A percentile compares a stretch with the other conserved stretches of the same genome.
These are phyloP conservation scores for Mortierella sp. DNA, from an alignment of 371 early-diverging fungal genomes.

Conservation along the genomic window DNA sequence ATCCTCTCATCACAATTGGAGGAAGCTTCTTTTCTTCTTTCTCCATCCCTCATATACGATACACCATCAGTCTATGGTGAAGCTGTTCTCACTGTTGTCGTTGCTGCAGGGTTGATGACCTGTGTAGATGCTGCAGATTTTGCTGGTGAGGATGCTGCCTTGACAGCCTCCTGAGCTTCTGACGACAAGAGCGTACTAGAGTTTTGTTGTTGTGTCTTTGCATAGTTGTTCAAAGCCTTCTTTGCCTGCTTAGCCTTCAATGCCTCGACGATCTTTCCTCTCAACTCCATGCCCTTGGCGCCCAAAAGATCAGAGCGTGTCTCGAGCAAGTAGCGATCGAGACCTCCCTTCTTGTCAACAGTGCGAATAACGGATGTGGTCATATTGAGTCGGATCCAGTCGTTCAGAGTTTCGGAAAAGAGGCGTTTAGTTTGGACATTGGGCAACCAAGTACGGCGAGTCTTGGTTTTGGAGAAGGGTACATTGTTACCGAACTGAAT, in stretches of 20 bases:
- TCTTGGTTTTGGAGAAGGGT: slow-evolving; percentile 83
- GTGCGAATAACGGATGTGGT: slow-evolving; percentile 82
- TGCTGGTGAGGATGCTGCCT: slow-evolving; percentile 2
- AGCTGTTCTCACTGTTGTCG: slow-evolving; percentile 12
- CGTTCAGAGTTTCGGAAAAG: slow-evolving; percentile 75
- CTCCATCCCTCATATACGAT: neutral
- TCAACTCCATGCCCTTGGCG: slow-evolving; percentile 46
- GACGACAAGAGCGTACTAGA: slow-evolving; percentile 12
- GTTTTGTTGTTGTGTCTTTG: slow-evolving; percentile 13
- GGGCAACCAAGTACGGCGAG: slow-evolving; percentile 86
- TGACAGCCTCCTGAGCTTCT: slow-evolving; percentile 4
- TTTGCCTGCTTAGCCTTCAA: slow-evolving; percentile 51
- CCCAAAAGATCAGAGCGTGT: slow-evolving; percentile 63
- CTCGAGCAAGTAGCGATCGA: slow-evolving; percentile 82
- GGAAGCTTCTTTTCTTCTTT: neutral
- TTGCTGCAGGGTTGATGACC: slow-evolving; percentile 8
- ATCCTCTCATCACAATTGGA: neutral
- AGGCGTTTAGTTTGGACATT: slow-evolving; percentile 81
- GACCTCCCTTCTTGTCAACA: slow-evolving; percentile 89
- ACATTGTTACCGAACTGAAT: slow-evolving; percentile 88
- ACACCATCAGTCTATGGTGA: slow-evolving; percentile 17
- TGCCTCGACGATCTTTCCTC: slow-evolving; percentile 37
- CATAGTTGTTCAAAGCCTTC: slow-evolving; percentile 19
- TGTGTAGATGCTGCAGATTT: neutral
- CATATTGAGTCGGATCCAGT: slow-evolving; percentile 72